phyloP scores from a whole-genome alignment of 2,329 filamentous ascomycete genomes.

The Aspergillus versicolor region DNA sequence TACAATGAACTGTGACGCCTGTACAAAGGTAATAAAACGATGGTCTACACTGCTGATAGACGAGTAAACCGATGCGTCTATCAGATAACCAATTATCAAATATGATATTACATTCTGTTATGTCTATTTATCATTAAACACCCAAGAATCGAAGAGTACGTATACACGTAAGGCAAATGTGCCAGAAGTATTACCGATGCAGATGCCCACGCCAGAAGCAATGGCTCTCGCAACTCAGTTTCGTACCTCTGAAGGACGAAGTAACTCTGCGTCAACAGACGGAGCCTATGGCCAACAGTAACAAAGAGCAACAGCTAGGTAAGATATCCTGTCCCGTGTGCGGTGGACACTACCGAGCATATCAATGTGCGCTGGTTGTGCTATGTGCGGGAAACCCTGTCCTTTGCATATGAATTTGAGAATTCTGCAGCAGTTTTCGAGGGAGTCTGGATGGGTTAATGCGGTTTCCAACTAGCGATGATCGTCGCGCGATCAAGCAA shows the following conservation, averaged over 20 bases:
- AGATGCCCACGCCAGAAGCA: neutral
- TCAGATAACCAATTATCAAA: neutral
- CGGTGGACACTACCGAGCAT: neutral
- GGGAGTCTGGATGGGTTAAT: neutral
- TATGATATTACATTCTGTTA: conserved; percentile 11
- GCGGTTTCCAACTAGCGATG: neutral
- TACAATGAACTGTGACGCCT: too few relatives aligned
- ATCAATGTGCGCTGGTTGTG: neutral
- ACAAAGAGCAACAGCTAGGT: neutral
- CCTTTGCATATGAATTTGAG: neutral
- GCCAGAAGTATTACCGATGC: neutral
- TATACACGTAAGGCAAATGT: neutral
- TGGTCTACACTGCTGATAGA: neutral
- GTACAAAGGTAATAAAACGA: too few relatives aligned
- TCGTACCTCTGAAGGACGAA: neutral
- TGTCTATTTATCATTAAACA: neutral
- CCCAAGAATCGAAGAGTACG: neutral
- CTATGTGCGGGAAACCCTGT: neutral
- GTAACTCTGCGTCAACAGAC: neutral
- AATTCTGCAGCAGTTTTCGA: neutral
- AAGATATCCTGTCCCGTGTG: neutral
- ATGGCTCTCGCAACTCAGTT: neutral
- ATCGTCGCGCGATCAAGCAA: neutral
- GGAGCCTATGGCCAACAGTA: neutral
- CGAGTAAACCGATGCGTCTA: neutral